Percentiles rank a stretch among this genome's conserved stretches.
Evolutionary conservation across 2,329 filamentous ascomycete genomes (phyloP).

Genomic region (Herpotrichia juniperi): DNA sequence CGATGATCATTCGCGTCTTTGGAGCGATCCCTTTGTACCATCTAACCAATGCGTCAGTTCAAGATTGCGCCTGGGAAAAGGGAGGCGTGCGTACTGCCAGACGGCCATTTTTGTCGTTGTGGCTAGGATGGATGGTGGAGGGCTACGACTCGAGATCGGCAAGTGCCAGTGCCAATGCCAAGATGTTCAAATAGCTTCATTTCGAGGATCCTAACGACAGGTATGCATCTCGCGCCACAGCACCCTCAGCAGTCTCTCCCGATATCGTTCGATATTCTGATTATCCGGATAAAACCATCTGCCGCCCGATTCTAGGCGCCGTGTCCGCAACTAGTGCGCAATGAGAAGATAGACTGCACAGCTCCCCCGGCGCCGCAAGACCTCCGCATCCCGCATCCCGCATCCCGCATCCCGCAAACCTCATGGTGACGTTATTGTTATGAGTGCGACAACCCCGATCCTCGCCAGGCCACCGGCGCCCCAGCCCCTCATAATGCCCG

Average conservation of each 20-base stretch:
- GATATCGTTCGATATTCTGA: background rate
- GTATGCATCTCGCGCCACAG: background rate
- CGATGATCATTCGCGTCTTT: constrained; percentile 73
- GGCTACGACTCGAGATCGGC: background rate
- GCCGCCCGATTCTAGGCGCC: background rate
- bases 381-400: background rate
- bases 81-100: constrained; percentile 39
- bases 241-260: background rate
- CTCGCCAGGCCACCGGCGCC: background rate
- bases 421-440: constrained; percentile 1
- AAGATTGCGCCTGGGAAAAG: background rate
- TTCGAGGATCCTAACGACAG: background rate
- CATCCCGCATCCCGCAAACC: background rate
- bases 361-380: background rate
- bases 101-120: constrained; percentile 35
- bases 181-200: background rate
- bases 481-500: constrained; percentile 30
- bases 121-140: background rate
- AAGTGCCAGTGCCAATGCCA: background rate
- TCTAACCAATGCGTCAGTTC: constrained; percentile 30
- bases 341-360: background rate
- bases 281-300: background rate
- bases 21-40: constrained; percentile 73
- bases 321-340: background rate
- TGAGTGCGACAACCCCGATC: background rate